A percentile compares a stretch with the other conserved stretches of the same genome.
Evolutionary conservation across 768 basidiomycete species (phyloP).

Genomic region (Mycena metata): DNA sequence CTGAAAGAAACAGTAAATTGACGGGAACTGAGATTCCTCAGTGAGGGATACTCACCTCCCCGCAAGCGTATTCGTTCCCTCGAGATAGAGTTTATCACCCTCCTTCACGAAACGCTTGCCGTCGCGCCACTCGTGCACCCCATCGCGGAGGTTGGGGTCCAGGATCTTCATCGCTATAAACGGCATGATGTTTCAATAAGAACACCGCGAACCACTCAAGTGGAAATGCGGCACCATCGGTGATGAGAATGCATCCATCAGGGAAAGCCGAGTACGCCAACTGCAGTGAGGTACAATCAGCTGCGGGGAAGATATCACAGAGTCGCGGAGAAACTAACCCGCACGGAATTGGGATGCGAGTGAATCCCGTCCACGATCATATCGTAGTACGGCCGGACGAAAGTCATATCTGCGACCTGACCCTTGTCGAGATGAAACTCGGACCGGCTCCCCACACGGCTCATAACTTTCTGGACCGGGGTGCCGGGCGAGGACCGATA

Average conservation of each 20-base stretch:
- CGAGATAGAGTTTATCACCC: slow-evolving; percentile 84
- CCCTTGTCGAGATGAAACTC: slow-evolving; percentile 63
- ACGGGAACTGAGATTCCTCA: too few relatives aligned
- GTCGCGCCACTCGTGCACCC: slow-evolving; percentile 90
- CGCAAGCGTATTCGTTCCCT: slow-evolving; percentile 89
- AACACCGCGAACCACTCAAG: background rate
- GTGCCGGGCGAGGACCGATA: slow-evolving; percentile 47
- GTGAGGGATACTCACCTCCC: slow-evolving; percentile 71
- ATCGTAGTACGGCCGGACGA: slow-evolving; percentile 84
- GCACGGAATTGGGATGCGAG: slow-evolving; percentile 90
- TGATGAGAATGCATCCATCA: slow-evolving; percentile 90
- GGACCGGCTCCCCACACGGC: slow-evolving; percentile 47
- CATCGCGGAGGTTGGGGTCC: slow-evolving; percentile 87
- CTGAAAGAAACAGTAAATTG: slow-evolving; percentile 49
- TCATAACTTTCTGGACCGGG: slow-evolving; percentile 16
- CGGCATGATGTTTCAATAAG: background rate
- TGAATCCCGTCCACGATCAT: slow-evolving; percentile 94
- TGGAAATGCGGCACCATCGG: slow-evolving; percentile 73
- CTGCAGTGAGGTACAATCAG: slow-evolving; percentile 52
- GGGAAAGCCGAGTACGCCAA: slow-evolving; percentile 87
- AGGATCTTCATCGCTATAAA: slow-evolving; percentile 83
- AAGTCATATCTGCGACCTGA: slow-evolving; percentile 65
- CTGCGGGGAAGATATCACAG: background rate
- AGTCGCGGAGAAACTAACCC: slow-evolving; percentile 61
- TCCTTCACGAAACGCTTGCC: slow-evolving; percentile 85